phyloP scores from a whole-genome alignment of 1,284 basidiomycete species.

The Puccinia horiana region DNA sequence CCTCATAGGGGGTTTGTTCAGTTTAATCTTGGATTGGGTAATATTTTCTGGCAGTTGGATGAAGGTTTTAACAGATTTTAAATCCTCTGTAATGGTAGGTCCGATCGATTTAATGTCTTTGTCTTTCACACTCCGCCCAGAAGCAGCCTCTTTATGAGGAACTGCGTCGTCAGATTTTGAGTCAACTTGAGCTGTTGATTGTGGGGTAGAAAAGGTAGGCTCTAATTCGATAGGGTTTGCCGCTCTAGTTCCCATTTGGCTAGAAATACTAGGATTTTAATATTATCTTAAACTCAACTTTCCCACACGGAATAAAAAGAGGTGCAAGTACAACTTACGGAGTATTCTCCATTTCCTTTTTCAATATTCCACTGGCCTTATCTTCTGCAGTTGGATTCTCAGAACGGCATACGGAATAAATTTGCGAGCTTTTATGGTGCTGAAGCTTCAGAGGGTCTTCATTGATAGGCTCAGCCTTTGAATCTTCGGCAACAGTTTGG shows the following conservation, averaged over 20 bases:
- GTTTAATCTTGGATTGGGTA: neutral
- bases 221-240: neutral
- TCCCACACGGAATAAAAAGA: neutral
- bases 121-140: neutral
- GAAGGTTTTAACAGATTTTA: neutral
- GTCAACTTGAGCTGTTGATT: neutral
- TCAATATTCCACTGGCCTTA: neutral
- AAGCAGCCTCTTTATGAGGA: neutral
- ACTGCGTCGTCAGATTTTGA: neutral
- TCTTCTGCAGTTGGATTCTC: neutral
- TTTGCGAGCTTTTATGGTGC: too few relatives aligned
- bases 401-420: neutral
- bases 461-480: neutral
- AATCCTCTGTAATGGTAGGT: neutral
- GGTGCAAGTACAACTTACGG: neutral
- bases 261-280: neutral
- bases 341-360: neutral
- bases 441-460: neutral
- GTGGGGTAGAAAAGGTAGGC: neutral
- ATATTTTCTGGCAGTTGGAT: neutral
- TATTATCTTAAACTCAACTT: neutral
- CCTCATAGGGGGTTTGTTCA: neutral
- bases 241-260: neutral
- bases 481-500: neutral
- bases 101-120: too few relatives aligned